Conservation (phyloP, 139 green algal genomes). For the Picochlorum sp. region DNA sequence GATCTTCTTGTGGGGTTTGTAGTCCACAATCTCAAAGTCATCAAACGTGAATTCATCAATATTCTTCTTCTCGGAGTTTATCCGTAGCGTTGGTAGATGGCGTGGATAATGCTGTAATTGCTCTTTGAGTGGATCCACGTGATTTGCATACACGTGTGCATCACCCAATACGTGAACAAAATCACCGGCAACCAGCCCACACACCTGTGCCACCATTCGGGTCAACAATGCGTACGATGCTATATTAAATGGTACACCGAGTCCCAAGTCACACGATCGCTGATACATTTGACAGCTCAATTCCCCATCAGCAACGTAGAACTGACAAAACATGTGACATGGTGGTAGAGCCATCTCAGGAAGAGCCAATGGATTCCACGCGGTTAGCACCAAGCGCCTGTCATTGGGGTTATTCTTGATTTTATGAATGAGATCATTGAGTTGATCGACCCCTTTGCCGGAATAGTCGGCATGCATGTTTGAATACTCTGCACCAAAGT, state of each 20-base stretch:
- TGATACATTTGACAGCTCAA: slow-evolving; percentile 98
- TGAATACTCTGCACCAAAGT: slow-evolving; percentile 94
- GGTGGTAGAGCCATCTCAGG: slow-evolving; percentile 93
- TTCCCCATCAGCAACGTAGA: slow-evolving; percentile 95
- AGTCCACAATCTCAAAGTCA: slow-evolving; percentile 85
- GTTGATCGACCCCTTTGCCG: slow-evolving; percentile 90
- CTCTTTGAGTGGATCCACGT: slow-evolving; percentile 90
- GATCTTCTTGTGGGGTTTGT: slow-evolving; percentile 91
- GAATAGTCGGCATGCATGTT: slow-evolving; percentile 96
- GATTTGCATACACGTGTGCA: slow-evolving; percentile 96
- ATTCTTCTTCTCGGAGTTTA: slow-evolving; percentile 79
- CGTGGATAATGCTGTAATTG: slow-evolving; percentile 76
- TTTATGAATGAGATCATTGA: slow-evolving; percentile 85
- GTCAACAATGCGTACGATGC: slow-evolving; percentile 94
- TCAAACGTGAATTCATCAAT: slow-evolving; percentile 85
- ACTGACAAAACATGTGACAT: slow-evolving; percentile 99
- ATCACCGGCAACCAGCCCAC: slow-evolving; percentile 76
- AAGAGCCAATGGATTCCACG: slow-evolving; percentile 95
- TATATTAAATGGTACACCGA: slow-evolving; percentile 99
- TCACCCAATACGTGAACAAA: slow-evolving; percentile 95
- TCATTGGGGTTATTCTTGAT: slow-evolving; percentile 84
- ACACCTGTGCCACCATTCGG: slow-evolving; percentile 87
- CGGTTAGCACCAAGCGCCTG: slow-evolving; percentile 89
- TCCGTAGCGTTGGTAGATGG: slow-evolving; percentile 70
- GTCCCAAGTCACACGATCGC: slow-evolving; percentile 92